Conservation (phyloP, 75 land plant genomes). For the Pinus albicaulis region DNA sequence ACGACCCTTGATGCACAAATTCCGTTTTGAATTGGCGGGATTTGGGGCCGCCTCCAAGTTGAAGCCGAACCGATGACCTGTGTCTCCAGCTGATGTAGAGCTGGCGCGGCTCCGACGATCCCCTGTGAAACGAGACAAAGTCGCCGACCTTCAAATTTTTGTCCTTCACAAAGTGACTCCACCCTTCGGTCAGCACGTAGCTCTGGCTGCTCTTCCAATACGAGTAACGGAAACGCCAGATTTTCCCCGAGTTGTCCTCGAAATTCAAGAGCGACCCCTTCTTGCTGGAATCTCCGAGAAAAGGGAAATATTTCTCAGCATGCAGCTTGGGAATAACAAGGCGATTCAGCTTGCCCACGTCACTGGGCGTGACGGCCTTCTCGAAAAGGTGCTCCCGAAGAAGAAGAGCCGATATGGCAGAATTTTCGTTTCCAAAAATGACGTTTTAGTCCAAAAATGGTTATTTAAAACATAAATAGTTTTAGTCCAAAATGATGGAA, state of each 20-base stretch:
- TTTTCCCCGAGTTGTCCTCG: conserved; percentile 32
- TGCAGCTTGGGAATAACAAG: conserved; percentile 54
- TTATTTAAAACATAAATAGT: too few relatives aligned
- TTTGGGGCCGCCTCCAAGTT: not conserved
- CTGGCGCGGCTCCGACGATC: not conserved
- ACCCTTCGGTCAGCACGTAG: conserved; percentile 49
- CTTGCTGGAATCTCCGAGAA: conserved; percentile 13
- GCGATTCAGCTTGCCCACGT: conserved; percentile 49
- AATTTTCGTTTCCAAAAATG: too few relatives aligned
- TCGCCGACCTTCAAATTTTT: conserved; percentile 49
- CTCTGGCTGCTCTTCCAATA: conserved; percentile 57
- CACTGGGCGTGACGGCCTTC: conserved; percentile 47
- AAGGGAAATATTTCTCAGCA: conserved; percentile 46
- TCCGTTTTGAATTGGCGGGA: too few relatives aligned
- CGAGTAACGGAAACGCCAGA: conserved; percentile 46
- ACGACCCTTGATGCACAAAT: too few relatives aligned
- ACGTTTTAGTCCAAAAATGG: too few relatives aligned
- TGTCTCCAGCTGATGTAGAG: not conserved
- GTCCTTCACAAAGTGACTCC: conserved; percentile 48
- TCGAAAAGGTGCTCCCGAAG: conserved; percentile 38
- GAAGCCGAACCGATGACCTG: not conserved
- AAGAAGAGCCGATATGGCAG: not conserved
- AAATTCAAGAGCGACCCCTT: conserved; percentile 31
- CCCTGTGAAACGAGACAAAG: conserved; percentile 32
- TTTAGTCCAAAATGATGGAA: too few relatives aligned